Conservation (phyloP, 2,329 filamentous ascomycete species). For the Seiridium unicorne region DNA sequence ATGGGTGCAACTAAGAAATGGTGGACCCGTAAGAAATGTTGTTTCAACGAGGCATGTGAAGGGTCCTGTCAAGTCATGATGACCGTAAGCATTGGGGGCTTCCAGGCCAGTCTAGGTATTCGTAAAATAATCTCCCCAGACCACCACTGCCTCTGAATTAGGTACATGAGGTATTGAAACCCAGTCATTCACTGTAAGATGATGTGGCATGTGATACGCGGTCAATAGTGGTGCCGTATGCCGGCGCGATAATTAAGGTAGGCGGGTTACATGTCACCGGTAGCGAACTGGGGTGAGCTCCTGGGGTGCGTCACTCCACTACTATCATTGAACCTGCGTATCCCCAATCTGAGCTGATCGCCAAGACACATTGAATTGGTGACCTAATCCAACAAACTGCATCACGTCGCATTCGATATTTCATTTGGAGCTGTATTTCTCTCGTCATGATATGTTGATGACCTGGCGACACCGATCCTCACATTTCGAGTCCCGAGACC, state of each 20-base stretch:
- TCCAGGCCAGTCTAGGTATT: no score
- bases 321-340: not conserved
- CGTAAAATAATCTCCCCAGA: no score
- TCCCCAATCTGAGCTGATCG: not conserved
- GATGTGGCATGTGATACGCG: not conserved
- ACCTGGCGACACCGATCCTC: no score
- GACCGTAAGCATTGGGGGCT: no score
- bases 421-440: not conserved
- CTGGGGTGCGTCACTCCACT: conserved; percentile 1
- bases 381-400: not conserved
- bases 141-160: not conserved
- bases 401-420: not conserved
- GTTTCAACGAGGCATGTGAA: no score
- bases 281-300: not conserved
- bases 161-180: not conserved
- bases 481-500: no score
- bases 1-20: conserved; percentile 13
- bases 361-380: not conserved
- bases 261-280: no score
- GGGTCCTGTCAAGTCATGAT: no score
- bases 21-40: no score
- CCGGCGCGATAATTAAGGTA: not conserved
- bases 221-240: not conserved
- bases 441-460: no score
- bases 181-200: no score